Conservation (phyloP, 345 rosid species). For the Brassica incana region DNA sequence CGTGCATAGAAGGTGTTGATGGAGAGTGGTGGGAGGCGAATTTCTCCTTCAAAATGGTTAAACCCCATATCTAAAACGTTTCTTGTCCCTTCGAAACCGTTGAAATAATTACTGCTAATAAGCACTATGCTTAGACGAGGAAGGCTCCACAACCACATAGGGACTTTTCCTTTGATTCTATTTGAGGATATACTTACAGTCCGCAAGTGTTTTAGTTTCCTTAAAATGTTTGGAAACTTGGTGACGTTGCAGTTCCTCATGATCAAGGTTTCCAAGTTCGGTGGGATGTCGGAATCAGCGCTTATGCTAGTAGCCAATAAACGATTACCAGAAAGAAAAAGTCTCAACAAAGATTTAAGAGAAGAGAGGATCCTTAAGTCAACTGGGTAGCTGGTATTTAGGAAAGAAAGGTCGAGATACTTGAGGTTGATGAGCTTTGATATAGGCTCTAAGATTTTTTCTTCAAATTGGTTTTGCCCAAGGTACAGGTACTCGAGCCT, state of each 20-base stretch:
- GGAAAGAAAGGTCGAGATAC: not conserved
- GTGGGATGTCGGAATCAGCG: not conserved
- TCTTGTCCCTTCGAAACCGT: not conserved
- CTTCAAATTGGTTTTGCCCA: not conserved
- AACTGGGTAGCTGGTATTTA: not conserved
- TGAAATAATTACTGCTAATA: not conserved
- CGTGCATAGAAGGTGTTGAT: not conserved
- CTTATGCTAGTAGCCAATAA: not conserved
- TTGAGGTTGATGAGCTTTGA: not conserved
- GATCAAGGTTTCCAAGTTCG: not conserved
- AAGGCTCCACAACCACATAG: not conserved
- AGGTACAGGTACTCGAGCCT: not conserved
- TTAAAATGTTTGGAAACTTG: not conserved
- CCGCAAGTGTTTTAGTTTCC: not conserved
- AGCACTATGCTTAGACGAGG: not conserved
- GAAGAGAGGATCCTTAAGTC: not conserved
- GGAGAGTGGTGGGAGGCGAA: not conserved
- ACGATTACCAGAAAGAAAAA: not conserved
- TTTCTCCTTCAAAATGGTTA: not conserved
- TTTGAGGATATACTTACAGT: not conserved
- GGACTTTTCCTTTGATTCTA: not conserved
- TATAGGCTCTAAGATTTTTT: not conserved
- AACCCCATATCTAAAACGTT: not conserved
- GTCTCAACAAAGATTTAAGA: not conserved
- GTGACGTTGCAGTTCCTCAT: not conserved